Evolutionary conservation across 1,284 basidiomycete genomes (phyloP), one percentile per base, ranked within the genome.

Genomic region (Ganoderma leucocontextum): DNA sequence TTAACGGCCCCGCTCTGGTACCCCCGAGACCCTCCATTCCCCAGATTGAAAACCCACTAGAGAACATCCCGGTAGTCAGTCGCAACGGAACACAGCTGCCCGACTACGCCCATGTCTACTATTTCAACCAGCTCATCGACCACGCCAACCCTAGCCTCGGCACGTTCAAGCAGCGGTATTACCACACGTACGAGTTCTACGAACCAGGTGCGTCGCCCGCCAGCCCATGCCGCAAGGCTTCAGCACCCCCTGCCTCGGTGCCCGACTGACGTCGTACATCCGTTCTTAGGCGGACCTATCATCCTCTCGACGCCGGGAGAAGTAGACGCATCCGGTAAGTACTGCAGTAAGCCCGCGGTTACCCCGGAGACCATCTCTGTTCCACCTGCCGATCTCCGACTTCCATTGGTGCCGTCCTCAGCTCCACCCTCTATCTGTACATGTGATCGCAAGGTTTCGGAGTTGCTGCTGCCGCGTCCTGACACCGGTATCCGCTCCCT

Each of bases 101-200:
- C n/a, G 74, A 77, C 17, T 77, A 77, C 65, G 73, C 69, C 67
- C 76, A 75, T 42, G 83, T 84, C 0, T 93, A 90, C 78, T 80
- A 79, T 69, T 93, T 93, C 73, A 86, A 89, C 72, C 91, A 93
- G 75, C 81, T 92, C 68, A 90, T 92, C 63, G 91, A 93, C 78
- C 92, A 93, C 77, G 86, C 82, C 69, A 84, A 91, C 65, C 88
- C 90, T 2, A 81, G 81, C 25, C 79, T 87, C 19, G 92, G 91
- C 12, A 93, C 91, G 2, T 93, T 93, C 78, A 82, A 87, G 75
- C 92, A 93, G 77, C 85, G 91, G 53, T 93, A 86, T 79, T 92
- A 89, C 88, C 84, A 86, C 73, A 86, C 87, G 36, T 89, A 82
- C 76, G 87, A 91, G 75, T 89, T 84, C 75, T 92, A 91, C 72